These are phyloP conservation scores for Aegilops bicornis DNA, from an alignment of 176 grass and related monocot species.

Conservation along the genomic window DNA sequence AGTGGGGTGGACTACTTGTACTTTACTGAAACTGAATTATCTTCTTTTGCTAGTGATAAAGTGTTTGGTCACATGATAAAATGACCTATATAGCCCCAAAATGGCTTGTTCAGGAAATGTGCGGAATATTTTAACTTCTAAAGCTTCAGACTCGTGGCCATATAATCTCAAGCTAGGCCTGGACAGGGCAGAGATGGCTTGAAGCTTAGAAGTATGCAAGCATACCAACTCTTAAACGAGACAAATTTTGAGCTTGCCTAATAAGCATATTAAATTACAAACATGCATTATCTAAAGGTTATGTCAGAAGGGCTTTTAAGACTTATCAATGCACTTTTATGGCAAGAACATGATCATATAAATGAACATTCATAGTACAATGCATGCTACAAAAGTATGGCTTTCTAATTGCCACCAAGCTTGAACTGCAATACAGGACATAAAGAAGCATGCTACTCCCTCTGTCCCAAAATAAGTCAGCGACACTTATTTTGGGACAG, in stretches of 20 bases:
- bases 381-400: background rate
- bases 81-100: background rate
- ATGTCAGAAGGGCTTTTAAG: background rate
- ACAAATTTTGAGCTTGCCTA: background rate
- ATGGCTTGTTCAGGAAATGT: background rate
- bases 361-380: background rate
- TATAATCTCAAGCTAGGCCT: background rate
- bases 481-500: too few species aligned
- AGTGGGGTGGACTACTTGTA: background rate
- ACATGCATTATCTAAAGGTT: background rate
- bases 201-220: background rate
- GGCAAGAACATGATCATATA: background rate
- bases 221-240: background rate
- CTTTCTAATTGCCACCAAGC: background rate
- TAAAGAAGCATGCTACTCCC: background rate
- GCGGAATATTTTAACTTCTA: background rate
- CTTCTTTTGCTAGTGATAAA: constrained; percentile 3
- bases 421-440: constrained; percentile 1
- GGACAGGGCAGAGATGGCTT: background rate
- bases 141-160: background rate
- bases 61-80: background rate
- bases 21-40: constrained; percentile 18
- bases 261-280: background rate
- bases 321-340: background rate
- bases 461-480: too few species aligned